Evolutionary conservation across 176 grass and related monocot species (phyloP).

Genomic region (bread wheat (Triticum aestivum)): DNA sequence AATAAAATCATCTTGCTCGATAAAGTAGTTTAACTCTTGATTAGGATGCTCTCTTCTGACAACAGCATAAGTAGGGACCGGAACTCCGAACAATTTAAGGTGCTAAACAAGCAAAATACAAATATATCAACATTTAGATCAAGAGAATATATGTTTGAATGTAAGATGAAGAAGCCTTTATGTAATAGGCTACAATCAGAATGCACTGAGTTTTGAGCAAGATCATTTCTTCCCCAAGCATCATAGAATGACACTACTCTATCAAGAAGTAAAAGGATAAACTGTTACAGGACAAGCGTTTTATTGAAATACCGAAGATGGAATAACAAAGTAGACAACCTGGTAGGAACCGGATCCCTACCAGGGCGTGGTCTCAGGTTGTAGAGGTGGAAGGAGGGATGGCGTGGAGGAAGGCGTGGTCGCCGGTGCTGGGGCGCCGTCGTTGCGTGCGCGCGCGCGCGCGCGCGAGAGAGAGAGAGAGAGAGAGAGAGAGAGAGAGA

Average conservation of each 20-base stretch:
- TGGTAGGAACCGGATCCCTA: too few species aligned
- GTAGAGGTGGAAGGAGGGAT: too few species aligned
- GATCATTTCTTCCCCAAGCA: neutral
- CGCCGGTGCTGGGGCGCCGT: too few species aligned
- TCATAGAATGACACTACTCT: neutral
- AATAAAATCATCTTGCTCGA: constrained; percentile 93
- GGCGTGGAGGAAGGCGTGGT: too few species aligned
- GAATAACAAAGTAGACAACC: too few species aligned
- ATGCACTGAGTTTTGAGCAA: constrained; percentile 1
- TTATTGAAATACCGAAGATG: neutral
- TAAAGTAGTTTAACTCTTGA: constrained; percentile 87
- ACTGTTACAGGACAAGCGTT: neutral
- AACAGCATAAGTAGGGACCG: constrained; percentile 86
- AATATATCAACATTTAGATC: constrained; percentile 23
- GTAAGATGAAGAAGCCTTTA: neutral
- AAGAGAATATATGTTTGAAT: constrained; percentile 12
- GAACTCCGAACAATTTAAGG: constrained; percentile 74
- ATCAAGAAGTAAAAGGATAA: neutral
- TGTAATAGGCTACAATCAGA: neutral
- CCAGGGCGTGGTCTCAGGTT: too few species aligned
- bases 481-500: too few species aligned
- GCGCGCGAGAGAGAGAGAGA: too few species aligned
- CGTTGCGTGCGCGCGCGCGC: too few species aligned
- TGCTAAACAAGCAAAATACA: constrained; percentile 49
- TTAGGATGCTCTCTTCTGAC: constrained; percentile 78